Evolutionary conservation across 768 basidiomycete genomes (phyloP), one percentile per base, ranked within the genome.

Genomic region (Pseudohyphozyma bogoriensis): DNA sequence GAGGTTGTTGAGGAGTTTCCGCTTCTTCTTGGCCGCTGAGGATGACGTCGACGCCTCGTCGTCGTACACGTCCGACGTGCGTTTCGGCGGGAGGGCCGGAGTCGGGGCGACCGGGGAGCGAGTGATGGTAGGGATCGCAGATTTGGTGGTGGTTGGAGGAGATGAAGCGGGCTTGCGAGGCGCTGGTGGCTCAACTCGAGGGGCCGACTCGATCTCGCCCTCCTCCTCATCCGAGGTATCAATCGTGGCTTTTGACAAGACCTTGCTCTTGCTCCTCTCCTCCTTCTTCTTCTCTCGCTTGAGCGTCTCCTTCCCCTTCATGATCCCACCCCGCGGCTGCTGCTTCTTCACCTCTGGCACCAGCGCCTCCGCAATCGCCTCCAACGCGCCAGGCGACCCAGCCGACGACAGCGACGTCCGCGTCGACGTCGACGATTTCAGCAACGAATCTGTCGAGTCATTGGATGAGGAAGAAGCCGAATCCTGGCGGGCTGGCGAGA

Each of bases 241-340:
- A 20, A 29, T 50, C 24, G 20, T 31, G 2, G 47, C 24, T 6
- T 18, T 32, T 26, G n/a, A 29, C 16, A 7, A 4, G 9, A 20
- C 29, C 31, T 24, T 20, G 4, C 26, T 22, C 51, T 51, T n/a
- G 31, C n/a, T 33, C 20, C n/a, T 8, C 39, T 51, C 50, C 54
- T 37, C 20, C 36, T 40, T 33, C 50, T 35, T 31, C 20, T 60
- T 46, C 45, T 46, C 65, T 45, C 60, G 60, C 56, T 60, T 63
- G 37, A 63, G 52, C 36, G 45, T 40, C n/a, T 63, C 56, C 46
- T 63, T 66, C 9, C 65, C 65, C 36, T 66, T 60, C 35, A 66
- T 26, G 16, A 66, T 10, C 3, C 65, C 65, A 1, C 64, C 64
- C 13, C 61, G 51, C 26, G 15, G 36, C 44, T 32, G 5, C n/a